phyloP scores from a whole-genome alignment of 2,329 filamentous ascomycete species.

The Trichoderma endophyticum region DNA sequence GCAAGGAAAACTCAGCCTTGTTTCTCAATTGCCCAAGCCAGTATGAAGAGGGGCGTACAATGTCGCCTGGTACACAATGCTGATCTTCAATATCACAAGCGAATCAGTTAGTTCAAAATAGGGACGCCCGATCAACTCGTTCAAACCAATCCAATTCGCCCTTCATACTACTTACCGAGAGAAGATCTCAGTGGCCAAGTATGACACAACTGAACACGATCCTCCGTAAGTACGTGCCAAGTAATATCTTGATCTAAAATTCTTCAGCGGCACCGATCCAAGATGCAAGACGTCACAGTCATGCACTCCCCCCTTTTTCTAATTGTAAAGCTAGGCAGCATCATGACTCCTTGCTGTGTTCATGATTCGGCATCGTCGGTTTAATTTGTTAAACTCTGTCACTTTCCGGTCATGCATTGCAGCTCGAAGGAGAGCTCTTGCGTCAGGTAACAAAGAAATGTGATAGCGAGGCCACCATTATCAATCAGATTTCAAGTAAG shows the following conservation, averaged over 20 bases:
- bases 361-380: not conserved
- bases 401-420: slow-evolving; percentile 1
- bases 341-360: not conserved
- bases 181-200: not conserved
- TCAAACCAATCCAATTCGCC: not conserved
- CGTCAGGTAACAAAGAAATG: not conserved
- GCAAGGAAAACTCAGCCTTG: not conserved
- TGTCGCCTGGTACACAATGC: not conserved
- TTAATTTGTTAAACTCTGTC: not conserved
- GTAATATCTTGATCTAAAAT: not conserved
- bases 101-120: not conserved
- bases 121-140: no score
- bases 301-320: not conserved
- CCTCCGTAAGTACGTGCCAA: not conserved
- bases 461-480: not conserved
- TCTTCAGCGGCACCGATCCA: not conserved
- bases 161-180: no score
- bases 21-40: not conserved
- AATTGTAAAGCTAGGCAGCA: not conserved
- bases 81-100: not conserved
- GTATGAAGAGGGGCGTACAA: not conserved
- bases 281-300: not conserved
- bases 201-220: not conserved
- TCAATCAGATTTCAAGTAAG: not conserved
- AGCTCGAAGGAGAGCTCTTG: not conserved